phyloP scores from a whole-genome alignment of 2,329 filamentous ascomycete species.

The Setomelanomma holmii region DNA sequence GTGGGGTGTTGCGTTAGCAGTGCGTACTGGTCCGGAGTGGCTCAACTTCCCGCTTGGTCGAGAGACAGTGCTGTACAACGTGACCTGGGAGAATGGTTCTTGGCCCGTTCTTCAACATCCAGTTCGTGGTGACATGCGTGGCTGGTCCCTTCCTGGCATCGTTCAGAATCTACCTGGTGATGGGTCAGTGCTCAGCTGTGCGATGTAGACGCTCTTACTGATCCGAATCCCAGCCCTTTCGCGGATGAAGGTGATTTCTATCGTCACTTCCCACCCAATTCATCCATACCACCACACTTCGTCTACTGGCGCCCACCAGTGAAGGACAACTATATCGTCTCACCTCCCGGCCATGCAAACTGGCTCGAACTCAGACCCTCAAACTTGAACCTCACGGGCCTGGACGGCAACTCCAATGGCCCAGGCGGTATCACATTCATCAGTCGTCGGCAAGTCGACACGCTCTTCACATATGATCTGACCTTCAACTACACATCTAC shows the following conservation, averaged over 20 bases:
- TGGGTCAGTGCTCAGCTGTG: slow-evolving; percentile 30
- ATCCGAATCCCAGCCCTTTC: slow-evolving; percentile 38
- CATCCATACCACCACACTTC: slow-evolving; percentile 59
- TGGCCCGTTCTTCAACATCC: slow-evolving; percentile 56
- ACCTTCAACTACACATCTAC: slow-evolving; percentile 55
- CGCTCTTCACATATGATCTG: slow-evolving; percentile 60
- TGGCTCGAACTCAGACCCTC: slow-evolving; percentile 59
- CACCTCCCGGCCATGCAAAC: slow-evolving; percentile 53
- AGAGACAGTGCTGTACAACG: slow-evolving; percentile 35
- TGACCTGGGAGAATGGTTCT: slow-evolving; percentile 31
- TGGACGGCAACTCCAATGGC: slow-evolving; percentile 57
- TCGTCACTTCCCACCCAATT: slow-evolving; percentile 55
- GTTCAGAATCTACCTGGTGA: slow-evolving; percentile 47
- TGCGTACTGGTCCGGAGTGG: slow-evolving; percentile 33
- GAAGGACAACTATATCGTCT: slow-evolving; percentile 56
- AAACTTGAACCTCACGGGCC: slow-evolving; percentile 61
- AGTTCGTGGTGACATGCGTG: slow-evolving; percentile 55
- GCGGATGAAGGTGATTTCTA: slow-evolving; percentile 51
- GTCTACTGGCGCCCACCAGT: slow-evolving; percentile 62
- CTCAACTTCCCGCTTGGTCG: slow-evolving; percentile 36
- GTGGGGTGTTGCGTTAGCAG: slow-evolving; percentile 38
- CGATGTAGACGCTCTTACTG: neutral
- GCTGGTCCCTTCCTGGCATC: slow-evolving; percentile 49
- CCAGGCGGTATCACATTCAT: slow-evolving; percentile 59
- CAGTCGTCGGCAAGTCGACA: slow-evolving; percentile 60